Conservation (phyloP, 495 filamentous ascomycete genomes). For the Xylaria flabelliformis region DNA sequence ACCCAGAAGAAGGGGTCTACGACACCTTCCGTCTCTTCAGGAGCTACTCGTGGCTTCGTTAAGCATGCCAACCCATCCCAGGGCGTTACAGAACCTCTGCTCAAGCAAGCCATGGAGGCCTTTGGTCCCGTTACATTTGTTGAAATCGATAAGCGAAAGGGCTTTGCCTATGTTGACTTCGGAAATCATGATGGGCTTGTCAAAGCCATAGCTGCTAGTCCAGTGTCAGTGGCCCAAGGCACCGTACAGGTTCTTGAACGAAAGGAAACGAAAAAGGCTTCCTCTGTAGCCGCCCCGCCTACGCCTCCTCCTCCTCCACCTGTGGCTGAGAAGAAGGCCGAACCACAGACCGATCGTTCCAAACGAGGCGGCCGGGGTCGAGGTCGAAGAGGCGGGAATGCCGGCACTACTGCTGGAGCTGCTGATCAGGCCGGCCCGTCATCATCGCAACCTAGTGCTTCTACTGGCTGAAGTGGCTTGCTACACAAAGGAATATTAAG, state of each 20-base stretch:
- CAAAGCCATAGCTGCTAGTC: constrained; percentile 81
- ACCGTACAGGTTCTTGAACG: constrained; percentile 85
- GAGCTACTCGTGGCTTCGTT: constrained; percentile 82
- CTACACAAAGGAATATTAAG: not conserved
- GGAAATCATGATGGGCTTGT: constrained; percentile 69
- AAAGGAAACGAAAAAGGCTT: constrained; percentile 60
- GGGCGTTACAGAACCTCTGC: constrained; percentile 80
- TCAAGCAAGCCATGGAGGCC: constrained; percentile 71
- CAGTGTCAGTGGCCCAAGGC: constrained; percentile 79
- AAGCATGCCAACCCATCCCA: constrained; percentile 93
- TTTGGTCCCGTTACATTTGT: constrained; percentile 77
- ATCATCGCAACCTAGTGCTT: constrained; percentile 14
- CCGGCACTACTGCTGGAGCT: constrained; percentile 2
- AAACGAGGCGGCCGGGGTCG: constrained; percentile 26
- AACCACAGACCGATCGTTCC: constrained; percentile 25
- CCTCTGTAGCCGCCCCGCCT: constrained; percentile 12
- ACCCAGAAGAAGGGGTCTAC: constrained; percentile 34
- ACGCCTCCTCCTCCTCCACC: constrained; percentile 11
- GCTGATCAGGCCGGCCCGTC: constrained; percentile 17
- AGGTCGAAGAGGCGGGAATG: constrained; percentile 24
- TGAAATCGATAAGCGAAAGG: constrained; percentile 91
- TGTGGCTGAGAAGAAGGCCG: constrained; percentile 20
- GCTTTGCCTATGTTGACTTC: constrained; percentile 91
- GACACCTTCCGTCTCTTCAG: constrained; percentile 50
- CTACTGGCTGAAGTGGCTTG: constrained; percentile 11